Evolutionary conservation across 2,329 filamentous ascomycete genomes (phyloP), one percentile per base, ranked within the genome.

Genomic region (Aureobasidium vineae): DNA sequence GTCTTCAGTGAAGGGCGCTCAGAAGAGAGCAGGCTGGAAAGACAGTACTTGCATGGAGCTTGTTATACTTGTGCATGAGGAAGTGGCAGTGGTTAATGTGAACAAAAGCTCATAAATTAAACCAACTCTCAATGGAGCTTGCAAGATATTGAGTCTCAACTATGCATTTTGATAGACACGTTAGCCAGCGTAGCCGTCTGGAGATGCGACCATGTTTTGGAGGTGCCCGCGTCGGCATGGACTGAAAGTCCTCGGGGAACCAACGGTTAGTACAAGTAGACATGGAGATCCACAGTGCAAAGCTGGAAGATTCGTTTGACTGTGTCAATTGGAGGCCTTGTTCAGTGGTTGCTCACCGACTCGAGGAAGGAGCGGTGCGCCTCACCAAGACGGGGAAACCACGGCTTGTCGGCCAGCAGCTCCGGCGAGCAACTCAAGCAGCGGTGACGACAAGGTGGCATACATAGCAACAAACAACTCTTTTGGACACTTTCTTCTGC

Each of bases 341-440:
- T 16, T 2, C 4, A 26, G 11, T 4, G 19, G 19, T 49, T 43
- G 23, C 28, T 47, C 56, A 60, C 56, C 56, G 56, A 60, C 56
- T 60, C 5, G 16, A 33, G 31, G 47, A 64, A 64, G 61, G 16
- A 43, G 49, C 61, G 61, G 49, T 49, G 59, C 33, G 59, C 52
- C 41, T 63, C 59, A 63, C 19, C 59, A 41, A 63, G 23, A 31
- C 49, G 61, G 61, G 19, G 61, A 64, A 53, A 54, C 26, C 61
- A 33, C 49, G 61, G 61, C 23, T 8, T 2, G 43, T 13, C 36
- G 41, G 45, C 2, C 41, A 33, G 10, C n/a, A 63, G 41, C 45
- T 40, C 59, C 43, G 43, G 36, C 53, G 53, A 23, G 3, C 40
- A 31, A 31, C 16, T 6, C 47, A 64, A 64, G 47, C 47, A 64